Conservation (phyloP, 805 yeast species). For the Helenozyma rhizophorensis region DNA sequence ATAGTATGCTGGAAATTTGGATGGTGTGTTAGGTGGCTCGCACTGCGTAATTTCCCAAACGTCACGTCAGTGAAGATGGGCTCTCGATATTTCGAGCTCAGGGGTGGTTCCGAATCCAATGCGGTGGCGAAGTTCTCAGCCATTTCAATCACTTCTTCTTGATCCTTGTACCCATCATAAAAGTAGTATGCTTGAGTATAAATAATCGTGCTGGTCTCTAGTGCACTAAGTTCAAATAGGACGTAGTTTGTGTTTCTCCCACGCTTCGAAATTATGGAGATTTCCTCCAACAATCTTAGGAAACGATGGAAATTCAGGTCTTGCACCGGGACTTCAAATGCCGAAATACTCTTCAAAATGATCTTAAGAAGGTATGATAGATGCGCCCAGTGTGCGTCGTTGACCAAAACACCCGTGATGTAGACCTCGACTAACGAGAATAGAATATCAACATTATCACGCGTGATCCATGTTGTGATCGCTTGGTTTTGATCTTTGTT, state of each 20-base stretch:
- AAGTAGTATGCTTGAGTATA: conserved; percentile 15
- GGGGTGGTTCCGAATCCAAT: neutral
- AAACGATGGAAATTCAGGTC: conserved; percentile 21
- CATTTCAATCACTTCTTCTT: conserved; percentile 7
- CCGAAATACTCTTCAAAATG: conserved; percentile 11
- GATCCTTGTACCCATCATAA: conserved; percentile 36
- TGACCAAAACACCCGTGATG: conserved; percentile 16
- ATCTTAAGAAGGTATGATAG: conserved; percentile 21
- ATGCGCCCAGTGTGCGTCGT: conserved; percentile 27
- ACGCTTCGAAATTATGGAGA: conserved; percentile 4
- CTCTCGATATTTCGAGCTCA: neutral
- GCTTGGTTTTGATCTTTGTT: conserved; percentile 15
- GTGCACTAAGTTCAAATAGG: conserved; percentile 5
- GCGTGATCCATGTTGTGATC: conserved; percentile 21
- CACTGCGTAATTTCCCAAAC: conserved; percentile 5
- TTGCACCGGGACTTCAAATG: conserved; percentile 17
- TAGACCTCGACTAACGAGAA: conserved; percentile 30
- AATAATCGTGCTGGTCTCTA: conserved; percentile 8
- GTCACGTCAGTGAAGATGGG: conserved; percentile 4
- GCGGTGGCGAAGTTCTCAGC: conserved; percentile 5
- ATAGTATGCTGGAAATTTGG: conserved; percentile 9
- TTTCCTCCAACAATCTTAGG: conserved; percentile 16
- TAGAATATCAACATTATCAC: conserved; percentile 17
- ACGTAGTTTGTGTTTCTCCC: conserved; percentile 1
- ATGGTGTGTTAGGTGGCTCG: conserved; percentile 1